A percentile compares a stretch with the other conserved stretches of the same genome.
Evolutionary conservation across 139 green algal species (phyloP).

Genomic region (Picochlorum sp.): DNA sequence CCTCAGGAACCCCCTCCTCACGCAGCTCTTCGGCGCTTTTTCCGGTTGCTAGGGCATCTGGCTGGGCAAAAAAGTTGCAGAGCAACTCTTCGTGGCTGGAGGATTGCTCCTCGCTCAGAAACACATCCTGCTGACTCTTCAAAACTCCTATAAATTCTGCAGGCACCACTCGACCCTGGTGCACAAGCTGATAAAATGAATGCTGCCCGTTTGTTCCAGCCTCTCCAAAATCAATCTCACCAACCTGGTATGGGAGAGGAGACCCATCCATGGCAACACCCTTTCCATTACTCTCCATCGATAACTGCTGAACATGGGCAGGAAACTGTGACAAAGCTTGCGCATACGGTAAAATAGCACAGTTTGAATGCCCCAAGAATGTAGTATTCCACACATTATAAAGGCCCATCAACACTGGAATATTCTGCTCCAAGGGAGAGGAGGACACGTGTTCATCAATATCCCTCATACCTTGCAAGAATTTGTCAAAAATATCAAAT

Average conservation of each 20-base stretch:
- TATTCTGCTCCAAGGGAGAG: conserved; percentile 82
- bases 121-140: conserved; percentile 85
- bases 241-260: conserved; percentile 72
- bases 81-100: conserved; percentile 99
- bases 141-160: conserved; percentile 98
- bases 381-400: conserved; percentile 91
- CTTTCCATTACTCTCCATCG: conserved; percentile 99
- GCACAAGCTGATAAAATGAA: conserved; percentile 93
- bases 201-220: conserved; percentile 99
- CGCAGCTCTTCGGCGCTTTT: conserved; percentile 81
- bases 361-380: conserved; percentile 85
- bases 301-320: conserved; percentile 96
- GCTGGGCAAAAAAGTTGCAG: conserved; percentile 99
- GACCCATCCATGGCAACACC: conserved; percentile 86
- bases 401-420: conserved; percentile 93
- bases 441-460: conserved; percentile 89
- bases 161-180: conserved; percentile 82
- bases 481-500: conserved; percentile 80
- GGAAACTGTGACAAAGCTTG: conserved; percentile 94
- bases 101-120: conserved; percentile 88
- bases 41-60: conserved; percentile 91
- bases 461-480: conserved; percentile 76
- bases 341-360: conserved; percentile 96
- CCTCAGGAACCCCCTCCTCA: conserved; percentile 70
- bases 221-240: conserved; percentile 99